These are phyloP conservation scores for Cystoisospora suis DNA, from an alignment of 169 alveolate genomes.

Conservation along the genomic window DNA sequence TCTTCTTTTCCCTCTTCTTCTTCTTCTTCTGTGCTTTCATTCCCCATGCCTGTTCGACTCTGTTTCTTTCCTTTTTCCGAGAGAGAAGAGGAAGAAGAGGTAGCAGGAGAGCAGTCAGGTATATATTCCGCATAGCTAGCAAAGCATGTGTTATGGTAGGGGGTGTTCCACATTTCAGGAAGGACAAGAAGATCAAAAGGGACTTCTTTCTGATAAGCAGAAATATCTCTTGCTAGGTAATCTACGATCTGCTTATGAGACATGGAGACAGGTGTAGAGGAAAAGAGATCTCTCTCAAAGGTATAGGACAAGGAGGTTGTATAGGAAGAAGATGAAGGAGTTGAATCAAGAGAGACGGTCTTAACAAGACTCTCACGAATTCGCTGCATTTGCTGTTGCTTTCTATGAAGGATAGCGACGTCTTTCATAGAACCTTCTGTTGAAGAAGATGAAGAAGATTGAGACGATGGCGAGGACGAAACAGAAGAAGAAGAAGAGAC, in stretches of 20 bases:
- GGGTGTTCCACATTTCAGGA: slow-evolving; percentile 85
- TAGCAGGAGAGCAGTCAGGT: background rate
- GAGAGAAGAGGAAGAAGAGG: background rate
- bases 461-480: background rate
- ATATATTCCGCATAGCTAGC: slow-evolving; percentile 68
- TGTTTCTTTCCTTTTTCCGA: background rate
- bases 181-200: slow-evolving; percentile 71
- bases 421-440: background rate
- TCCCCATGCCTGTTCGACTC: background rate
- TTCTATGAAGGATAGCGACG: background rate
- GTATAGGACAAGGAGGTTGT: background rate
- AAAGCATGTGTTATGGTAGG: slow-evolving; percentile 70
- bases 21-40: background rate
- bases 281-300: background rate
- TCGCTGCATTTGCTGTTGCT: slow-evolving; percentile 26
- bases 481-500: background rate
- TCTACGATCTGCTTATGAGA: background rate
- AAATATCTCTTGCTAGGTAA: background rate
- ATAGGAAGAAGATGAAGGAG: background rate
- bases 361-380: background rate
- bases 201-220: background rate
- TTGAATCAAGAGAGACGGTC: background rate
- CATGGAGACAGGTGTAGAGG: background rate
- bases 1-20: background rate
- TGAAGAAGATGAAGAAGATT: background rate